phyloP scores from a whole-genome alignment of 1,284 basidiomycete species.

The Pseudozyma thailandica region DNA sequence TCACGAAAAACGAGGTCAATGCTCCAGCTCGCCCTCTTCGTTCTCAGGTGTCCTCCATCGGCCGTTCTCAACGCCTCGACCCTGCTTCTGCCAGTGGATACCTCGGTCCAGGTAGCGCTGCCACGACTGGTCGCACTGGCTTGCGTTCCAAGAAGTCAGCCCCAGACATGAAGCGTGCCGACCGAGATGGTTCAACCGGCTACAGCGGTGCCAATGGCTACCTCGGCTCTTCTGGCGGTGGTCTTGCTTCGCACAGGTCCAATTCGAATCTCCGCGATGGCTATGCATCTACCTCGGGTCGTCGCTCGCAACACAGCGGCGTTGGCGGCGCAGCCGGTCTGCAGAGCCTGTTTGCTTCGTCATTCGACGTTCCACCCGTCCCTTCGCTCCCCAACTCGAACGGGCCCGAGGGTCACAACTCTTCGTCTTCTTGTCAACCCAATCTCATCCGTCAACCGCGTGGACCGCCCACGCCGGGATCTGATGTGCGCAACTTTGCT shows the following conservation, averaged over 20 bases:
- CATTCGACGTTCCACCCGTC: conserved; percentile 58
- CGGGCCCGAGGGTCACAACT: conserved; percentile 19
- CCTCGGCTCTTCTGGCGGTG: conserved; percentile 15
- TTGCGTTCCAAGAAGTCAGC: conserved; percentile 64
- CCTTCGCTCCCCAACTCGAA: conserved; percentile 35
- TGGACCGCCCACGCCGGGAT: conserved; percentile 50
- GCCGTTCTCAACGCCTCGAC: conserved; percentile 40
- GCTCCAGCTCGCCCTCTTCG: conserved; percentile 45
- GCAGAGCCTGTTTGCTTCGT: conserved; percentile 59
- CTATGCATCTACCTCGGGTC: conserved; percentile 51
- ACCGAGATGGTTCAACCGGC: conserved; percentile 18
- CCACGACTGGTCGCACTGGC: conserved; percentile 54
- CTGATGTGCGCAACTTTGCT: conserved; percentile 52
- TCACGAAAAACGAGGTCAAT: conserved; percentile 69
- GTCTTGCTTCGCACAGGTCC: conserved; percentile 44
- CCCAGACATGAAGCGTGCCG: conserved; percentile 62
- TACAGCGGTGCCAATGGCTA: conserved; percentile 17
- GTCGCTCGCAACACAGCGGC: conserved; percentile 67
- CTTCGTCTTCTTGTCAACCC: conserved; percentile 21
- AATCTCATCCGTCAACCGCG: conserved; percentile 55
- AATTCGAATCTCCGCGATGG: conserved; percentile 58
- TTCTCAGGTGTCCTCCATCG: conserved; percentile 58
- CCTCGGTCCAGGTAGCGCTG: conserved; percentile 47
- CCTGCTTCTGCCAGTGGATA: conserved; percentile 25
- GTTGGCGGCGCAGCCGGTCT: conserved; percentile 52